Evolutionary conservation across 2,329 filamentous ascomycete genomes (phyloP).

Genomic region (Fusarium zealandicum): DNA sequence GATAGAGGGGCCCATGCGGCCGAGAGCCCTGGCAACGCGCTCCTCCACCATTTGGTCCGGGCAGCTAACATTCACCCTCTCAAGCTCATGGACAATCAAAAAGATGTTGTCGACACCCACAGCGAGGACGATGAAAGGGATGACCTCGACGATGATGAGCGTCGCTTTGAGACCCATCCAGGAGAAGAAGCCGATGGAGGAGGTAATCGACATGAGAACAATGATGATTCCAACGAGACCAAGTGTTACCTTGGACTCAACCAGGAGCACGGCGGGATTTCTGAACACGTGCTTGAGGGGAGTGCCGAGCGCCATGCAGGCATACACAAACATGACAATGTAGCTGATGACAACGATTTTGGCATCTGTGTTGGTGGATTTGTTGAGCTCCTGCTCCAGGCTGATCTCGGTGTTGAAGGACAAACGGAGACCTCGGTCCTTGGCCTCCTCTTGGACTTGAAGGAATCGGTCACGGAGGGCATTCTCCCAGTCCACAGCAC

Average conservation of each 20-base stretch:
- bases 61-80: conserved; percentile 90
- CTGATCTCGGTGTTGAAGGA: conserved; percentile 97
- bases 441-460: conserved; percentile 81
- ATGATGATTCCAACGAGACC: conserved; percentile 95
- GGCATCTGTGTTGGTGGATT: conserved; percentile 97
- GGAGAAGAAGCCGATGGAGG: conserved; percentile 94
- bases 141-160: conserved; percentile 97
- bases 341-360: conserved; percentile 98
- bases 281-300: conserved; percentile 79
- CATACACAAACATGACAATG: conserved; percentile 98
- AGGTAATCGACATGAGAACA: conserved; percentile 95
- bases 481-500: conserved; percentile 89
- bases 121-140: conserved; percentile 94
- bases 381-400: conserved; percentile 93
- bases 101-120: conserved; percentile 99
- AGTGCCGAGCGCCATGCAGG: conserved; percentile 89
- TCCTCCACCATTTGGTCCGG: conserved; percentile 88
- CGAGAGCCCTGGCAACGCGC: conserved; percentile 85
- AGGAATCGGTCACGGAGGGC: conserved; percentile 77
- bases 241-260: conserved; percentile 95
- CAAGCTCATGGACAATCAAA: conserved; percentile 96
- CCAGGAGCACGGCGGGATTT: conserved; percentile 83
- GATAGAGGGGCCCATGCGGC: conserved; percentile 96
- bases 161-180: conserved; percentile 92
- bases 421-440: conserved; percentile 77